These are phyloP conservation scores for Recurvomyces mirabilis DNA, from an alignment of 495 filamentous ascomycete species.

Conservation along the genomic window DNA sequence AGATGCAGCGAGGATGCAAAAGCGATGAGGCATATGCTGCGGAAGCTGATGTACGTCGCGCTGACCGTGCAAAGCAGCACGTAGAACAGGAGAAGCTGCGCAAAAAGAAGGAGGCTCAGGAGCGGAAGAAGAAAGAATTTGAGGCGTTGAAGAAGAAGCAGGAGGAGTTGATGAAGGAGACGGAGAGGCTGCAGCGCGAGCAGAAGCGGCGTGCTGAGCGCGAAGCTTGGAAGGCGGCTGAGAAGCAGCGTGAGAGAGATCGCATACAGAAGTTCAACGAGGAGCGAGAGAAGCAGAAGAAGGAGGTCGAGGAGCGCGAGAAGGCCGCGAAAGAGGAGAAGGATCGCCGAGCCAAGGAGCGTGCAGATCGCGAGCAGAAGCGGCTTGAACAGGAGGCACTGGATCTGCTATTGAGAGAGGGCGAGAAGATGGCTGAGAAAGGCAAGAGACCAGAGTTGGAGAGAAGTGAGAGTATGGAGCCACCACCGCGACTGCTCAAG, in stretches of 20 bases:
- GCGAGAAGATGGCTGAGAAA: conserved; percentile 50
- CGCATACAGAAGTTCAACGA: conserved; percentile 21
- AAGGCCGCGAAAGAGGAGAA: conserved; percentile 9
- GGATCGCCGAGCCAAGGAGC: conserved; percentile 13
- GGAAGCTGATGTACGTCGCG: conserved; percentile 54
- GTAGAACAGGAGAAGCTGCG: conserved; percentile 54
- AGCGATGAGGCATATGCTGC: conserved; percentile 72
- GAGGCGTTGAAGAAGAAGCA: conserved; percentile 54
- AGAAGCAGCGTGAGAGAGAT: conserved; percentile 24
- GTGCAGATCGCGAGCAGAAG: conserved; percentile 28
- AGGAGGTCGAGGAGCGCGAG: conserved; percentile 19
- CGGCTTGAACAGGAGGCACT: conserved; percentile 31
- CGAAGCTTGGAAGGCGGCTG: conserved; percentile 21
- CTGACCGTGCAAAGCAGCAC: conserved; percentile 52
- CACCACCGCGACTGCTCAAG: conserved; percentile 26
- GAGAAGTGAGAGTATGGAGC: conserved; percentile 36
- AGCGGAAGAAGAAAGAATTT: conserved; percentile 35
- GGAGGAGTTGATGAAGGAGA: conserved; percentile 28
- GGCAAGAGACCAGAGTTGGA: conserved; percentile 49
- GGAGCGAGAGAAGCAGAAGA: conserved; percentile 23
- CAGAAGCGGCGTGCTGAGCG: conserved; percentile 24
- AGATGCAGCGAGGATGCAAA: conserved; percentile 59
- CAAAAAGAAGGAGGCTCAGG: conserved; percentile 54
- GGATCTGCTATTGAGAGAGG: conserved; percentile 35
- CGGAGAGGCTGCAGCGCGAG: conserved; percentile 22